Evolutionary conservation across 2,329 filamentous ascomycete species (phyloP), one percentile per base, ranked within the genome.

Genomic region (Claviceps capensis): DNA sequence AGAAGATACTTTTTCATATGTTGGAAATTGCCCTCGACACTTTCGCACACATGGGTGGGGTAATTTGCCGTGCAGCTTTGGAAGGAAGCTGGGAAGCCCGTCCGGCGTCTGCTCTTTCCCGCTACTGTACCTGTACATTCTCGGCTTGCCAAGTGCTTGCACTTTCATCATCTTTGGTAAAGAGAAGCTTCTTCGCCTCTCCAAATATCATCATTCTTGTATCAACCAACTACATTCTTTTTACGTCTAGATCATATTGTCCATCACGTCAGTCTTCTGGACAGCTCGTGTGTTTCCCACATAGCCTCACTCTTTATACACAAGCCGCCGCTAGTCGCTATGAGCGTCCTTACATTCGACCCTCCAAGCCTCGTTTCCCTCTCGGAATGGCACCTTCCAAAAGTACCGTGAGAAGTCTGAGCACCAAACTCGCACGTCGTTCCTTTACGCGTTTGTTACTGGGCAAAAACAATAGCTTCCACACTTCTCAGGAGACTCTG

Each of bases 271-370:
- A 16, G 42, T 7, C 19, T 40, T 40, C 22, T 37, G 9, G 4
- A 45, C 22, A 40, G 45, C 40, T 47, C 47, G 38, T 44, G 19
- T 44, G 5, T 17, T 7, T 11, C 4, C 43, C 16, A 45, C 23
- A n/a, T 8, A 48, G 26, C 30, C 40, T 43, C 17, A 36, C 52
- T 44, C 48, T 50, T 50, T 22, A n/a, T 11, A 36, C 16, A 16
- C 30, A 34, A 34, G 30, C 30, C 9, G 30, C 30, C 30, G 17
- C 16, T 17, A 22, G 43, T 55, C 56, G 56, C 52, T 56, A 57
- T 58, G 56, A 43, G 41, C 49, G 51, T 19, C 50, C 11, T 14
- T 37, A 48, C 26, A 16, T 42, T 13, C 36, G 7, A 23, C 51
- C 37, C 34, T 42, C 41, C 19, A 9, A 14, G 17, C 4, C 38